Evolutionary conservation across 495 filamentous ascomycete genomes (phyloP).

Genomic region (Bacidia rubella): DNA sequence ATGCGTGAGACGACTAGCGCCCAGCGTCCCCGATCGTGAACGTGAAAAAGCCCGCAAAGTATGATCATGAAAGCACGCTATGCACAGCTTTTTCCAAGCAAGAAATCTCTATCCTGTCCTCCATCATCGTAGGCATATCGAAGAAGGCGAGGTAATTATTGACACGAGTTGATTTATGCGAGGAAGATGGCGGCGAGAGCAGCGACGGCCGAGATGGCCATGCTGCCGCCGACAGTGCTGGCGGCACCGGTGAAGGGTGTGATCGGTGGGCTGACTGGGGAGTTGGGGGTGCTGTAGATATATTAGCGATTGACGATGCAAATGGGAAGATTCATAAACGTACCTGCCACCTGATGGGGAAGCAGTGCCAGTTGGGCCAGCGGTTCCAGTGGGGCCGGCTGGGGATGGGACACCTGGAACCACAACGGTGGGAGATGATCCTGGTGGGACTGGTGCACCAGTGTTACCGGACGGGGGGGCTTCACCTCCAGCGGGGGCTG

Average conservation of each 20-base stretch:
- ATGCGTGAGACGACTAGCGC: neutral
- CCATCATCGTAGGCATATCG: conserved; percentile 5
- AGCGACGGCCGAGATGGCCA: conserved; percentile 35
- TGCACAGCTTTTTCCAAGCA: conserved; percentile 6
- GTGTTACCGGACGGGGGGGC: conserved; percentile 4
- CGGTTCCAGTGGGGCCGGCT: conserved; percentile 4
- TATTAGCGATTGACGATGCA: conserved; percentile 11
- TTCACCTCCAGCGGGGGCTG: conserved; percentile 2
- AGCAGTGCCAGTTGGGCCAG: conserved; percentile 3
- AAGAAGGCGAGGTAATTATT: neutral
- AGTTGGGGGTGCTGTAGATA: conserved; percentile 10
- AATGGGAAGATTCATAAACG: conserved; percentile 12
- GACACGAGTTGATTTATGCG: conserved; percentile 28
- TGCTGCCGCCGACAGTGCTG: conserved; percentile 33
- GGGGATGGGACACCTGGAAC: neutral
- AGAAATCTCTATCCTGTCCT: conserved; percentile 1
- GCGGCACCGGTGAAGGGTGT: conserved; percentile 36
- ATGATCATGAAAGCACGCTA: neutral
- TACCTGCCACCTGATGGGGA: conserved; percentile 12
- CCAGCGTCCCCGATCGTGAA: neutral
- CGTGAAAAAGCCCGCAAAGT: neutral
- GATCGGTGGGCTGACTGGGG: conserved; percentile 16
- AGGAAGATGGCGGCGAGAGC: conserved; percentile 40
- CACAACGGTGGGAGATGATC: conserved; percentile 11
- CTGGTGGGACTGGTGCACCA: neutral